phyloP scores from a whole-genome alignment of 208 protist genomes.

The Endotrypanum monterogeii region DNA sequence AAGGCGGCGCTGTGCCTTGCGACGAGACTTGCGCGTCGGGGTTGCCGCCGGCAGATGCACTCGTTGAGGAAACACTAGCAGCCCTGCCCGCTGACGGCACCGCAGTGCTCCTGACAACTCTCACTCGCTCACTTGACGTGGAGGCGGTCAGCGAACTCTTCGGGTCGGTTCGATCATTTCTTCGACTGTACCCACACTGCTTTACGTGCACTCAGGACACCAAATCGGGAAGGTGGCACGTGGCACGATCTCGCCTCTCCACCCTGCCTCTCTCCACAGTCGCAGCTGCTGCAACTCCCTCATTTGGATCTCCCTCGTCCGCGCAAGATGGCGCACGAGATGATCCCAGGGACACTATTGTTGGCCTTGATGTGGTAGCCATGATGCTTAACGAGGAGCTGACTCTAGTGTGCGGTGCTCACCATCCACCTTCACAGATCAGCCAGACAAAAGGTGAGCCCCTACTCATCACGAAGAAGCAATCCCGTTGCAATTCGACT shows the following conservation, averaged over 20 bases:
- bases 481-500: background rate
- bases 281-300: background rate
- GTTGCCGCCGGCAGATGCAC: constrained; percentile 8
- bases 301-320: no score
- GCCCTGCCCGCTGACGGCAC: constrained; percentile 61
- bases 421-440: background rate
- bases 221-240: constrained; percentile 43
- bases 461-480: background rate
- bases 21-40: background rate
- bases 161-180: constrained; percentile 60
- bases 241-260: constrained; percentile 9
- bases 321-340: background rate
- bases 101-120: constrained; percentile 46
- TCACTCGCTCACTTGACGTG: constrained; percentile 53
- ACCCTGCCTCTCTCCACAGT: background rate
- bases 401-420: background rate
- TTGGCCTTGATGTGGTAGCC: constrained; percentile 18
- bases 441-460: background rate
- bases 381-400: constrained; percentile 31
- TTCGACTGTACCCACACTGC: constrained; percentile 45
- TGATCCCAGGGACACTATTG: background rate
- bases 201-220: constrained; percentile 39
- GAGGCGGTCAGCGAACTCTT: constrained; percentile 54
- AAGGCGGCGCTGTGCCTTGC: background rate
- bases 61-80: constrained; percentile 39